Base-by-base conservation (phyloP, 2,329 filamentous ascomycete species). In the Phaeoacremonium minimum region DNA sequence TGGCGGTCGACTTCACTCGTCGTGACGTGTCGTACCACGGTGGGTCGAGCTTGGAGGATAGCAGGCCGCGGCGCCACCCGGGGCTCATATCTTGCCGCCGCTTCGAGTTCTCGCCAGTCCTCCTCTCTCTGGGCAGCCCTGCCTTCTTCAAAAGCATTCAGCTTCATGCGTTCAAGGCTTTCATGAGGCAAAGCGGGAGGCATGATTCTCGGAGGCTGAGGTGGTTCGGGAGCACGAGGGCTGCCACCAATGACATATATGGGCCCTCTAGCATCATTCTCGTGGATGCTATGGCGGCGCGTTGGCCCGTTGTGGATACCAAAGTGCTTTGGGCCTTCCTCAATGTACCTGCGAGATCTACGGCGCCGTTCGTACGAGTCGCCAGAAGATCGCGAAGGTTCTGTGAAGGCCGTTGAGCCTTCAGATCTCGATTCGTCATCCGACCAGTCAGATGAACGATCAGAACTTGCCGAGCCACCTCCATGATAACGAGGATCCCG, bases 1-100 rank as follows among this genome's bases (percentile, higher is more conserved):
- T 42, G 39, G 15, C 36, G 32, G 14, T 15, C 28, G 16, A 44
- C 31, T 29, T 42, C 42, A 19, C 42, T 42, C 22, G 28, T 11
- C 3, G 36, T 29, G 15, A 44, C 33, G 16, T 32, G 33, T 16
- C 42, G 33, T 7, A n/a, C n/a, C n/a, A 36, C 30, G 4, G 18
- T 16, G 11, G 28, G 40, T 19, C 26, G 19, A 9, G 19, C 30
- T 6, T 32, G 9, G 17, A 36, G 17, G 16, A 36, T 30, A 9
- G 32, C 32, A 3, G 36, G 17, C 6, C 16, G 35, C 5, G 34
- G 41, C 2, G 30, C 33, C 14, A 28, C 18, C 16, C 34, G 36
- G 11, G 39, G 39, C 20, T 33, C 29, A 12, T 32, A 38, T 20
- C 9, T 26, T 26, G 22, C 22, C 22, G 22, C 9, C 22, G 22